Evolutionary conservation across 306 rosid genomes (phyloP).

Genomic region (Lathyrus aphaca): DNA sequence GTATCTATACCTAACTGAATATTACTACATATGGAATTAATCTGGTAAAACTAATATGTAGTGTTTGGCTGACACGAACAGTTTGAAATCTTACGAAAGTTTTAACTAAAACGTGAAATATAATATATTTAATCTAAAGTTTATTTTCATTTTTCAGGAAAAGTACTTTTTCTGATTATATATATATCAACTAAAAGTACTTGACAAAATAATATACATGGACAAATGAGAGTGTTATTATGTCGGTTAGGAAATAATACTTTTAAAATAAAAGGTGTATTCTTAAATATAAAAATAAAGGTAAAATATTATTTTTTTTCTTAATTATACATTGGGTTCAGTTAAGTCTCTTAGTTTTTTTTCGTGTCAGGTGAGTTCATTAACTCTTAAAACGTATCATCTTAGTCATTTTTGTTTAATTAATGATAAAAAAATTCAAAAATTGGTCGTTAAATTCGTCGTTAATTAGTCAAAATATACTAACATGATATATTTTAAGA

Average conservation of each 20-base stretch:
- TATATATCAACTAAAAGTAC: neutral
- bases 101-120: neutral
- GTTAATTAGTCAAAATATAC: no score
- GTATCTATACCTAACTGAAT: neutral
- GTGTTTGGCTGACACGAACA: constrained; percentile 18
- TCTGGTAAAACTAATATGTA: neutral
- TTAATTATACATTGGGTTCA: no score
- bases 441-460: no score
- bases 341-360: no score
- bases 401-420: no score
- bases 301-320: no score
- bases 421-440: no score
- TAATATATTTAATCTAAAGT: neutral
- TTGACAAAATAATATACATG: neutral
- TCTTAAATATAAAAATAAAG: neutral
- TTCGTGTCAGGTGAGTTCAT: no score
- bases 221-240: neutral
- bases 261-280: neutral
- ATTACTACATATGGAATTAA: neutral
- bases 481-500: no score
- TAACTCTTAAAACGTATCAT: no score
- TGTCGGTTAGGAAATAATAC: neutral
- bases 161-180: no score
- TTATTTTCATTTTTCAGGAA: neutral
- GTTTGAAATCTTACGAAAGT: constrained; percentile 2